These are phyloP conservation scores for Eucalyptus tenuipes DNA, from an alignment of 345 rosid genomes.

Conservation along the genomic window DNA sequence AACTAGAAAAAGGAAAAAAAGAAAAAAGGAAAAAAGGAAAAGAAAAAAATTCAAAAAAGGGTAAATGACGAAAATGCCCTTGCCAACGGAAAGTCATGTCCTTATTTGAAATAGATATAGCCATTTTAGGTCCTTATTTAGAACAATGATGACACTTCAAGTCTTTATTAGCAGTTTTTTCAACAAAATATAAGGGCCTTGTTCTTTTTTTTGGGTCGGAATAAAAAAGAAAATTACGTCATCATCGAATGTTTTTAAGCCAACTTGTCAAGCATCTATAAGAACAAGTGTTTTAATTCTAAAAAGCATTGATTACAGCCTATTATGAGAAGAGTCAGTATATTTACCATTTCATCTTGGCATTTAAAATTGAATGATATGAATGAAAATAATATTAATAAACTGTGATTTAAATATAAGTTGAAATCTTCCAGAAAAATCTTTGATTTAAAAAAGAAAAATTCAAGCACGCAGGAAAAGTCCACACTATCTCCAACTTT, in stretches of 20 bases:
- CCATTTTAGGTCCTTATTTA: fast-evolving
- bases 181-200: too few species aligned
- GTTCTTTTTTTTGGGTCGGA: too few species aligned
- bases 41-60: fast-evolving
- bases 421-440: not conserved
- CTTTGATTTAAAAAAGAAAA: not conserved
- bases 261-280: too few species aligned
- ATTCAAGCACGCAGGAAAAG: not conserved
- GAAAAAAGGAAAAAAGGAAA: fast-evolving
- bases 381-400: not conserved
- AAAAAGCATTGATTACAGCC: too few species aligned
- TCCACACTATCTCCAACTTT: not conserved
- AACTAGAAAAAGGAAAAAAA: fast-evolving
- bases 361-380: not conserved
- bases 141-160: too few species aligned
- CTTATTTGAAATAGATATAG: fast-evolving
- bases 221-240: too few species aligned
- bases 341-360: not conserved
- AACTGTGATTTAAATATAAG: not conserved
- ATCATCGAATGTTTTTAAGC: too few species aligned
- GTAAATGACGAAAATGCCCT: fast-evolving
- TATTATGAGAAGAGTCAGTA: not conserved
- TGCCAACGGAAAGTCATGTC: fast-evolving
- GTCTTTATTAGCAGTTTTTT: fast-evolving
- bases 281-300: fast-evolving